Conservation (phyloP, 495 filamentous ascomycete genomes). For the Aspergillus leporis region DNA sequence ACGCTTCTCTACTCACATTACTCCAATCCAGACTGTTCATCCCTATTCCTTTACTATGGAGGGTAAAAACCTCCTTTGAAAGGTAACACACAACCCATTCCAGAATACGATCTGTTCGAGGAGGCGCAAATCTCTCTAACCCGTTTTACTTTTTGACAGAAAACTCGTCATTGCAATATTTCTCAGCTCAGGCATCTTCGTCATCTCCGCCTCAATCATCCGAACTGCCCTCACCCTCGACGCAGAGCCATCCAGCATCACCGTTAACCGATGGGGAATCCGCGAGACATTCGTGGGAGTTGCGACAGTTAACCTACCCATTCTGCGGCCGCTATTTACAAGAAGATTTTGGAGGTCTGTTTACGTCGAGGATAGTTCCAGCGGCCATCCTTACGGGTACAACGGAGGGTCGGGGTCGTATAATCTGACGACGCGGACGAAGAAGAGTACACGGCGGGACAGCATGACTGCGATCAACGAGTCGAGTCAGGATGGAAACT, state of each 20-base stretch:
- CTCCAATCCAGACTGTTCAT: conserved; percentile 2
- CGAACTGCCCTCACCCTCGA: conserved; percentile 1
- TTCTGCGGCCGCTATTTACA: conserved; percentile 3
- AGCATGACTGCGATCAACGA: conserved; percentile 7
- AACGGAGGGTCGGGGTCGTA: background rate
- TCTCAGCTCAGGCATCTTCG: conserved; percentile 9
- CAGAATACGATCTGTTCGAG: too few species aligned
- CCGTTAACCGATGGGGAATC: conserved; percentile 6
- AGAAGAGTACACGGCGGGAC: background rate
- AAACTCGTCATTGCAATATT: conserved; percentile 8
- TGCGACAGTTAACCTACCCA: conserved; percentile 6
- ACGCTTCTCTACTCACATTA: background rate
- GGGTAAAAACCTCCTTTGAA: conserved; percentile 1
- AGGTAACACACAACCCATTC: background rate
- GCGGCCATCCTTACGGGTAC: background rate
- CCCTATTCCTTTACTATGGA: conserved; percentile 2
- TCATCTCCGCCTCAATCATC: conserved; percentile 5
- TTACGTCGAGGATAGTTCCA: background rate
- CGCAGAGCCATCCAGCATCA: conserved; percentile 1
- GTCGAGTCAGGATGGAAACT: background rate
- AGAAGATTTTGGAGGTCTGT: background rate
- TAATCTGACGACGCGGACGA: conserved; percentile 4
- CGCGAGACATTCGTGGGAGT: conserved; percentile 8
- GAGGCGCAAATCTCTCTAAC: background rate
- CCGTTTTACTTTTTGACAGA: background rate